phyloP scores from a whole-genome alignment of 331 rosid genomes.

The Quercus phellos region DNA sequence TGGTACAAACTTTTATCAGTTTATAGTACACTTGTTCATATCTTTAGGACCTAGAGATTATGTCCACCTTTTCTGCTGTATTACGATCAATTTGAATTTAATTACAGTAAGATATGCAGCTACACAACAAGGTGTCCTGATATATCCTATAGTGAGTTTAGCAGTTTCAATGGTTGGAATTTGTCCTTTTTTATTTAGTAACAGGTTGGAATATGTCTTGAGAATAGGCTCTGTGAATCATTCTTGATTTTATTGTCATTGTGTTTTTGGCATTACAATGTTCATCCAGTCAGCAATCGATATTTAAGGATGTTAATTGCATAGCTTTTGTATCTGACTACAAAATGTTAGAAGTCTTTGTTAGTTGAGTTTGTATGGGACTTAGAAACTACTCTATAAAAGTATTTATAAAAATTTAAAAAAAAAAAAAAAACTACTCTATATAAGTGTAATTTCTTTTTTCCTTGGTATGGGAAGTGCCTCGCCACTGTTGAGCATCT shows the following conservation, averaged over 20 bases:
- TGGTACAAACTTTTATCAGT: neutral
- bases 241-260: neutral
- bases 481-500: no score
- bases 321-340: neutral
- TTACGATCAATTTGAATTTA: neutral
- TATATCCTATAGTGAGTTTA: neutral
- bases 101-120: neutral
- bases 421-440: no score
- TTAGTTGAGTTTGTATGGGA: neutral
- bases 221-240: neutral
- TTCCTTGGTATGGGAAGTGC: no score
- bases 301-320: neutral
- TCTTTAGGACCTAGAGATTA: neutral
- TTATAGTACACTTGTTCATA: neutral
- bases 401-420: neutral
- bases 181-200: no score
- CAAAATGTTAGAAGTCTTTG: neutral
- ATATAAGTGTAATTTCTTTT: no score
- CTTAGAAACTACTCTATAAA: neutral
- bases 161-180: no score
- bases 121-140: neutral
- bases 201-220: neutral
- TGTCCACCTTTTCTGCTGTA: neutral
- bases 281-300: neutral
- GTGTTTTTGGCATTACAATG: neutral